A percentile compares a stretch with the other conserved stretches of the same genome.
phyloP scores from a whole-genome alignment of 225 moss, liverwort and hornwort species.

The Straminergon stramineum region DNA sequence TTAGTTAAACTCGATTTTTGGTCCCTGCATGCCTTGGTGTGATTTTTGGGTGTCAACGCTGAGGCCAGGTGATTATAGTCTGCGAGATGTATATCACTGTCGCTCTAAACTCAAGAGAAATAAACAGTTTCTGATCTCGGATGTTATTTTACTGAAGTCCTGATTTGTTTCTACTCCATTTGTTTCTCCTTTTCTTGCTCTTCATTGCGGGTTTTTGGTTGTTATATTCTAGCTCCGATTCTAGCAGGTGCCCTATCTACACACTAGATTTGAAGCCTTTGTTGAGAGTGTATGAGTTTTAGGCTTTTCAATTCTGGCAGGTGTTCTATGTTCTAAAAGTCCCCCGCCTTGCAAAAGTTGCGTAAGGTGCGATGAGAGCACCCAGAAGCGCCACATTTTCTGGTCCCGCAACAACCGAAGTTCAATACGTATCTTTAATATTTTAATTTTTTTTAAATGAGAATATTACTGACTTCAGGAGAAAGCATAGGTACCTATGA shows the following conservation, averaged over 20 bases:
- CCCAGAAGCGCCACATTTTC: background rate
- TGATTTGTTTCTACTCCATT: background rate
- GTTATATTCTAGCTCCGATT: background rate
- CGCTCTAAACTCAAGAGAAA: slow-evolving; percentile 55
- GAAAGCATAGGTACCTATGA: background rate
- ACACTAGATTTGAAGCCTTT: background rate
- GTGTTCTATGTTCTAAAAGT: background rate
- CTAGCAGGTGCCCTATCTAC: background rate
- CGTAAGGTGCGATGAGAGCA: background rate
- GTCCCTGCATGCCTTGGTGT: slow-evolving; percentile 20
- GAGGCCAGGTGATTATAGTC: slow-evolving; percentile 34
- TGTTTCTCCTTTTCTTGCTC: background rate
- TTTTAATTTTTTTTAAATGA: background rate
- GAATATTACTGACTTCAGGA: too few relatives aligned
- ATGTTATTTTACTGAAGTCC: slow-evolving; percentile 3
- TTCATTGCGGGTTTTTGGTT: background rate
- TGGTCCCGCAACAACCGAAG: background rate
- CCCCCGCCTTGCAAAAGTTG: background rate
- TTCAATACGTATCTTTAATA: background rate
- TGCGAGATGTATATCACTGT: slow-evolving; percentile 60
- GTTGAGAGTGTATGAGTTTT: background rate
- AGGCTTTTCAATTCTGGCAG: background rate
- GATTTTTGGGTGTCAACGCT: slow-evolving; percentile 14
- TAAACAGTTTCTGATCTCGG: slow-evolving; percentile 30
- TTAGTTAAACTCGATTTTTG: slow-evolving; percentile 17